Evolutionary conservation across 257 asterid species (phyloP).

Genomic region (Przewalskia tangutica): DNA sequence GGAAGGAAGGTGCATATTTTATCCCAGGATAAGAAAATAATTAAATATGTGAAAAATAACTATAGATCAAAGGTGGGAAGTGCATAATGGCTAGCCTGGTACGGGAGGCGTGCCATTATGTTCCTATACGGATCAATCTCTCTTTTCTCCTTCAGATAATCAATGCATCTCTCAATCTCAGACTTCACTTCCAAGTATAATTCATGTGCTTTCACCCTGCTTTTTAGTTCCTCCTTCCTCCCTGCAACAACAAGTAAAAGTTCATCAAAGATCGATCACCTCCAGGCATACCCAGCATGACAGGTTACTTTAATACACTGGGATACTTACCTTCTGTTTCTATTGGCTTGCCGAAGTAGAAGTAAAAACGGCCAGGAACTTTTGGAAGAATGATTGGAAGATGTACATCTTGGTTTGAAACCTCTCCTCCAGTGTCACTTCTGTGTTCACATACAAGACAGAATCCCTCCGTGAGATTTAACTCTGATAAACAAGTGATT

Average conservation of each 20-base stretch:
- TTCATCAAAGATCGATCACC: neutral
- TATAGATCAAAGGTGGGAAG: conserved; percentile 64
- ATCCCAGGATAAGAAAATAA: neutral
- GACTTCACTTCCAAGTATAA: conserved; percentile 60
- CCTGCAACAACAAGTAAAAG: conserved; percentile 28
- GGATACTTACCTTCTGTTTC: conserved; percentile 58
- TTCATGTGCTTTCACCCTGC: conserved; percentile 53
- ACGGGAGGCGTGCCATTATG: conserved; percentile 42
- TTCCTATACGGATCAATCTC: conserved; percentile 61
- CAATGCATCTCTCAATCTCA: conserved; percentile 58
- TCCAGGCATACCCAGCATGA: neutral
- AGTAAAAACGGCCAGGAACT: conserved; percentile 82
- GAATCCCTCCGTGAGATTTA: neutral
- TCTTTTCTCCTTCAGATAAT: conserved; percentile 57
- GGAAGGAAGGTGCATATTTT: neutral
- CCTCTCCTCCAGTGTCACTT: conserved; percentile 46
- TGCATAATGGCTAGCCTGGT: conserved; percentile 52
- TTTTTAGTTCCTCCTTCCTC: conserved; percentile 50
- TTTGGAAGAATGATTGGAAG: conserved; percentile 63
- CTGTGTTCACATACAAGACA: conserved; percentile 15
- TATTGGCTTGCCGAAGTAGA: conserved; percentile 73
- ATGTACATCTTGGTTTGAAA: conserved; percentile 63
- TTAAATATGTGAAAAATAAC: neutral
- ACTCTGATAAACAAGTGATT: no score
- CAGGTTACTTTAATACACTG: neutral